Conservation (phyloP, 75 land plant genomes). For the Pinus albicaulis region DNA sequence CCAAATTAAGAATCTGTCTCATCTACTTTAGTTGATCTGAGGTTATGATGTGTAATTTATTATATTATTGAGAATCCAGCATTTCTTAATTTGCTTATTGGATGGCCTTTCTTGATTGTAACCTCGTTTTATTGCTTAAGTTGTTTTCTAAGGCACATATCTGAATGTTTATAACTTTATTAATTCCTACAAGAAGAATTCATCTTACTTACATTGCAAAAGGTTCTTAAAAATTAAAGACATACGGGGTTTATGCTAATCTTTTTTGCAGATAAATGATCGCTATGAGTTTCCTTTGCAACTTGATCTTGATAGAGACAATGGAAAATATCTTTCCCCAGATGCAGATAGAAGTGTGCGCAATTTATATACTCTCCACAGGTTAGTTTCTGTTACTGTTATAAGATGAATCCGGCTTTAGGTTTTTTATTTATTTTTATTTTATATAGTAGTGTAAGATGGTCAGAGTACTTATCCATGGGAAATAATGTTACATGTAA, state of each 20-base stretch:
- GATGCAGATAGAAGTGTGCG: conserved; percentile 82
- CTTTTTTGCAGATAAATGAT: conserved; percentile 21
- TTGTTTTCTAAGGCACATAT: background rate
- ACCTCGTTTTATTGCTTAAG: background rate
- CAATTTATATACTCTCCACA: conserved; percentile 73
- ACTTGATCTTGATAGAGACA: conserved; percentile 72
- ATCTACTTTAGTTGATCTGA: too few species aligned
- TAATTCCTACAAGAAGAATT: background rate
- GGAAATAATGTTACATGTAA: too few species aligned
- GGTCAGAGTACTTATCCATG: too few species aligned
- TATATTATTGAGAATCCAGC: too few species aligned
- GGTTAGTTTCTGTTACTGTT: conserved; percentile 23
- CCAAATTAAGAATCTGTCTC: background rate
- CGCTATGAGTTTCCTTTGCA: conserved; percentile 57
- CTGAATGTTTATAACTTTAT: background rate
- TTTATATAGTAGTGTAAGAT: too few species aligned
- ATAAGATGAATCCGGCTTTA: too few species aligned
- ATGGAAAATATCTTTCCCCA: conserved; percentile 71
- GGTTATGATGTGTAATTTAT: too few species aligned
- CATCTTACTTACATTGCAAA: background rate
- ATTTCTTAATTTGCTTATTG: background rate
- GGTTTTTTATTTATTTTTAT: too few species aligned
- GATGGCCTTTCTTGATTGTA: background rate
- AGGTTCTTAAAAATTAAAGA: background rate
- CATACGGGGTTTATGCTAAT: background rate